Conservation (phyloP, 176 grass and related monocot species). For the Juncus effusus region DNA sequence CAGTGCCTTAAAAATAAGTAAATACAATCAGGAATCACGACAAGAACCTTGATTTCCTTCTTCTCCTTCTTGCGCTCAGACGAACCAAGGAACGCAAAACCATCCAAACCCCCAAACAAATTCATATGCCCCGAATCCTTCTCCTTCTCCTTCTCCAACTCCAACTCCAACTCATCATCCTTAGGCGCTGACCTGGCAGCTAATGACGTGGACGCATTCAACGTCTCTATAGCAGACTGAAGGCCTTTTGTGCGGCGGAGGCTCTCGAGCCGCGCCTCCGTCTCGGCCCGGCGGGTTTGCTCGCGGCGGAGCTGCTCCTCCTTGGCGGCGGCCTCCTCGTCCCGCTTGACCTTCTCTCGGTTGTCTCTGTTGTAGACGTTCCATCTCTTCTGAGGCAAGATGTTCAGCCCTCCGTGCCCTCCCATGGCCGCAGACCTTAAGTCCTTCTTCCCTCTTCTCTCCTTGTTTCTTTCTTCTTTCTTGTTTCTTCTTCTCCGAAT, state of each 20-base stretch:
- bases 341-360: conserved; percentile 82
- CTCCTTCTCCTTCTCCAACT: conserved; percentile 4
- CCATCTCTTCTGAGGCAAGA: conserved; percentile 96
- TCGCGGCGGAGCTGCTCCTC: conserved; percentile 86
- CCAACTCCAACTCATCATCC: background rate
- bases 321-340: conserved; percentile 79
- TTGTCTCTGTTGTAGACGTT: conserved; percentile 97
- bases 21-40: background rate
- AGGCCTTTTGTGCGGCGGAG: conserved; percentile 60
- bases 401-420: conserved; percentile 89
- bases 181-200: background rate
- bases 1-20: too few species aligned
- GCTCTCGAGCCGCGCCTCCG: conserved; percentile 52
- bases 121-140: conserved; percentile 60
- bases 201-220: background rate
- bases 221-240: background rate
- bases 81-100: conserved; percentile 57
- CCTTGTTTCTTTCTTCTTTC: background rate
- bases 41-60: conserved; percentile 26
- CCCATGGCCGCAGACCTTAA: conserved; percentile 57
- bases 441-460: background rate
- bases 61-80: conserved; percentile 36
- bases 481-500: conserved; percentile 1
- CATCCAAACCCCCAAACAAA: conserved; percentile 46
- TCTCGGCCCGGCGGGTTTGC: conserved; percentile 65